Evolutionary conservation across 2,329 filamentous ascomycete species (phyloP).

Genomic region (Aureobasidium sp.): DNA sequence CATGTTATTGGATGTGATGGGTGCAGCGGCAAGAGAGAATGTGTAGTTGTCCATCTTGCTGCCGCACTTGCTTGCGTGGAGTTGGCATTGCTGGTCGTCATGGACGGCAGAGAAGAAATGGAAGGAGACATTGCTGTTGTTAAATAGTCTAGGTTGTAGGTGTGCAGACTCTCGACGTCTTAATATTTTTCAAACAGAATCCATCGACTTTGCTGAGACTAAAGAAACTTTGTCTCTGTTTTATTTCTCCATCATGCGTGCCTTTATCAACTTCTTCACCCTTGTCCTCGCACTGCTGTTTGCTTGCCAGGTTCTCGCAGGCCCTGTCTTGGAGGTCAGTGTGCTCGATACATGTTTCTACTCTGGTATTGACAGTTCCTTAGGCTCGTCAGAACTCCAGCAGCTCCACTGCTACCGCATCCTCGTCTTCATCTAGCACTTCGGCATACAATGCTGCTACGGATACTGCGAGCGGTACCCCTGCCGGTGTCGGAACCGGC

Average conservation of each 20-base stretch:
- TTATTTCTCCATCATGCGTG: neutral
- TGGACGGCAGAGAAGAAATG: neutral
- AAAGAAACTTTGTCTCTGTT: neutral
- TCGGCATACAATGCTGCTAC: neutral
- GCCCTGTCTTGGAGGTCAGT: neutral
- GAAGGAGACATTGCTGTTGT: neutral
- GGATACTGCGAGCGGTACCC: neutral
- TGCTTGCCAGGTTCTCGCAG: neutral
- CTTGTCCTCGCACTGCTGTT: neutral
- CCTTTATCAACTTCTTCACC: neutral
- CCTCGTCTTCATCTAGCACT: neutral
- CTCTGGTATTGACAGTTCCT: neutral
- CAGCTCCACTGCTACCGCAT: neutral
- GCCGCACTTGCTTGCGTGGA: neutral
- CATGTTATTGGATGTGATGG: neutral
- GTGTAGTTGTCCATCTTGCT: neutral
- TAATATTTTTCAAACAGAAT: neutral
- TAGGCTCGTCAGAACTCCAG: neutral
- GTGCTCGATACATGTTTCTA: too few relatives aligned
- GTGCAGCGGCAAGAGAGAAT: neutral
- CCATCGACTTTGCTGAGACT: neutral
- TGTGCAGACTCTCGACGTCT: neutral
- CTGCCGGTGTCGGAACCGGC: neutral
- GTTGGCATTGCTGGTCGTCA: neutral
- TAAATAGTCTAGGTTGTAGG: neutral